Base-by-base conservation (phyloP, 108 stramenopile species). In the Cyclotella atomus region DNA sequence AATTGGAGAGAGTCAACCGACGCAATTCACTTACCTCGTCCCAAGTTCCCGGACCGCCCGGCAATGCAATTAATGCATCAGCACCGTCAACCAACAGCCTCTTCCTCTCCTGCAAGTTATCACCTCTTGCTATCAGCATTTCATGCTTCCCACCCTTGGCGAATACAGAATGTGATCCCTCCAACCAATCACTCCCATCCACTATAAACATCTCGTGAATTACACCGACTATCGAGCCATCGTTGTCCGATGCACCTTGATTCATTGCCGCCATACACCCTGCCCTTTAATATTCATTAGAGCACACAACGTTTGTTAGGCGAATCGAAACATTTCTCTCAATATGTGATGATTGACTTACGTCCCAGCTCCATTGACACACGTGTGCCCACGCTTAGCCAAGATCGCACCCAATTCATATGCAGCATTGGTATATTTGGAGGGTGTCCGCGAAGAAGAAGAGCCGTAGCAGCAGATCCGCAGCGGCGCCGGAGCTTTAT, bases 31-130 rank as follows among this genome's bases (percentile, higher is more conserved):
- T 41, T 59, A 88, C 73, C 73, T 95, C 95, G 72, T 96, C 95
- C 88, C 89, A 96, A 3, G 95, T 96, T 34, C 95, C 95, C 7
- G 95, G 91, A 5, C 98, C 98, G 8, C 98, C 98, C 16, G 98
- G 98, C 65, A 97, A 59, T 0, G 97, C 97, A 16, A 97, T 83
- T 38, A 99, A 73, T 2, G 82, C 94, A 61, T 96, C 90, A 1
- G 90, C 81, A 35, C 82, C 84, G 36, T 95, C 79, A 4, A 96
- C 90, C 59, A 97, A 76, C 29, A 90, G 60, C 53, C 79, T 47
- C 76, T 97, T 97, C 46, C 97, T 81, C 70, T 96, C 90, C 63
- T 91, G 89, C 44, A 97, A 80, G 82, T 95, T 92, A 49, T 86
- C 68, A 3, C 97, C 97, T 33, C 85, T 78, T 19, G 90, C 91